A percentile compares a stretch with the other conserved stretches of the same genome.
phyloP scores from a whole-genome alignment of 1,284 basidiomycete species.

The Rugosomyces carneus region DNA sequence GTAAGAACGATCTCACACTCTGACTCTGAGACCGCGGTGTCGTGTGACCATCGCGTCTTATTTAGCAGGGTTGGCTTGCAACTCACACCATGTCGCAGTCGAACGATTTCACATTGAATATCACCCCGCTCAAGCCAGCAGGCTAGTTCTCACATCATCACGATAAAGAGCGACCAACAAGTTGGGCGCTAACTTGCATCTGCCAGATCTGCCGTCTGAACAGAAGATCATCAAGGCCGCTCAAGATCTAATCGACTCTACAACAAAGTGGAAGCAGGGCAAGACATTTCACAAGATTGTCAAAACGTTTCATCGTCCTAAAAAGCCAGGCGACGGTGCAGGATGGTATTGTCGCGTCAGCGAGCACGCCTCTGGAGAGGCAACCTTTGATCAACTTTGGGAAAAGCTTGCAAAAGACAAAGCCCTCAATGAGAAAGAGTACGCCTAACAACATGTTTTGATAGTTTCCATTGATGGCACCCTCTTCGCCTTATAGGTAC shows the following conservation, averaged over 20 bases:
- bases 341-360: constrained; percentile 65
- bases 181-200: background rate
- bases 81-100: constrained; percentile 11
- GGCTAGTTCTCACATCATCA: constrained; percentile 25
- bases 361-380: constrained; percentile 56
- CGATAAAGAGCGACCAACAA: background rate
- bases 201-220: constrained; percentile 53
- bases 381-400: constrained; percentile 70
- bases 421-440: constrained; percentile 64
- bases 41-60: background rate
- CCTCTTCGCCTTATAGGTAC: constrained; percentile 32
- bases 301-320: constrained; percentile 46
- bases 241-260: constrained; percentile 48
- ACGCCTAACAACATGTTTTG: constrained; percentile 19
- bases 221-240: constrained; percentile 49
- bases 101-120: constrained; percentile 27
- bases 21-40: background rate
- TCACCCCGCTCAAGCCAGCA: constrained; percentile 36
- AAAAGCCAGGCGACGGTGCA: constrained; percentile 47
- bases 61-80: background rate
- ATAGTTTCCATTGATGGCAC: background rate
- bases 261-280: constrained; percentile 56
- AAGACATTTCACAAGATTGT: constrained; percentile 55
- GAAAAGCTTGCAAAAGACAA: constrained; percentile 58
- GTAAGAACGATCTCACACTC: no score